Base-by-base conservation (phyloP, 169 alveolate species). In the Cardiosporidium cionae region DNA sequence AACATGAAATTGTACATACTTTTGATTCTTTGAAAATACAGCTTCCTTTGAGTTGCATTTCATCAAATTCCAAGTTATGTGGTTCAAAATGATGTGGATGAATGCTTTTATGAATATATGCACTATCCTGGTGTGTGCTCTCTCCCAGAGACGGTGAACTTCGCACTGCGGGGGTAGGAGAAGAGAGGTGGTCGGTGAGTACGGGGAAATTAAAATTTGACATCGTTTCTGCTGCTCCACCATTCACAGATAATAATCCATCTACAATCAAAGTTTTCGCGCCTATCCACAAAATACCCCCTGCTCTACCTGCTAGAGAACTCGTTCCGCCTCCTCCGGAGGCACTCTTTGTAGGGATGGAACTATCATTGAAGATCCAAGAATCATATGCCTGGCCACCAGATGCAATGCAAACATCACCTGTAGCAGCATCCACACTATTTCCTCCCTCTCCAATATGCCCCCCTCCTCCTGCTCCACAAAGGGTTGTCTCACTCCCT, bases 401-500 rank as follows among this genome's bases (percentile, higher is more conserved):
- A 44, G 58, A 44, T 16, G 27, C n/a, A 16, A 44, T 16, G 58
- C 58, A 44, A n/a, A n/a, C 58, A 44, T 44, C n/a, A 44, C 58
- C 58, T 44, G 58, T 44, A n/a, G n/a, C n/a, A 16, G 58, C 58
- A 44, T 44, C 58, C 16, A 44, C 58, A 16, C 58, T n/a, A 44
- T 44, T n/a, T 16, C 58, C 58, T n/a, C 58, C 58, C n/a, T n/a
- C n/a, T 16, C 58, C 58, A 16, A 44, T 16, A n/a, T 44, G 58
- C 58, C 58, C 58, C 58, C 58, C 58, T 44, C 58, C 58, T 44
- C 58, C 58, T 16, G 58, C 58, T 44, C 58, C 58, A 44, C 58
- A 44, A 44, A 44, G n/a, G n/a, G 58, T 16, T 16, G 58, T 44
- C n/a, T 16, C 16, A 44, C 27, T 16, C 58, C 58, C 58, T 44